A percentile compares a stretch with the other conserved stretches of the same genome.
These are phyloP conservation scores for Lactifluus pinguis DNA, from an alignment of 768 basidiomycete species.

Conservation along the genomic window DNA sequence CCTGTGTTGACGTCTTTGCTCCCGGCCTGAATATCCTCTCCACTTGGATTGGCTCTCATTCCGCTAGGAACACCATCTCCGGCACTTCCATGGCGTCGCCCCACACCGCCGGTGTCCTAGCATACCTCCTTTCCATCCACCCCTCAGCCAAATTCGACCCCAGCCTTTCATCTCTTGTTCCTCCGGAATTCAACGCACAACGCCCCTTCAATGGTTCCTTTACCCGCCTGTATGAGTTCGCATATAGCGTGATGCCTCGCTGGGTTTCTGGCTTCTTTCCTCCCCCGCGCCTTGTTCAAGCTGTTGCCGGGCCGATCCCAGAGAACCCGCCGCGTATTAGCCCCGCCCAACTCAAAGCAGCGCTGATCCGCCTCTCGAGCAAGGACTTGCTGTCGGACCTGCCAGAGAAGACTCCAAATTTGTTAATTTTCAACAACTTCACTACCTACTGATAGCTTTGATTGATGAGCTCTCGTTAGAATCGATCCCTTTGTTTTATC, in stretches of 20 bases:
- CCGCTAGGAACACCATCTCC: constrained; percentile 61
- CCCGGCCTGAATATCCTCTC: constrained; percentile 86
- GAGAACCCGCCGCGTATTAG: constrained; percentile 36
- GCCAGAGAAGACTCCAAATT: constrained; percentile 50
- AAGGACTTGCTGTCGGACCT: constrained; percentile 37
- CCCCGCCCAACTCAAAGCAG: constrained; percentile 69
- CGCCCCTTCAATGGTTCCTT: constrained; percentile 32
- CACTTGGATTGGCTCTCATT: constrained; percentile 58
- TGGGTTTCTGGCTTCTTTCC: constrained; percentile 51
- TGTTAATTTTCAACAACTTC: constrained; percentile 44
- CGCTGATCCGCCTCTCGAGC: constrained; percentile 54
- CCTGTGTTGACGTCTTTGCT: constrained; percentile 88
- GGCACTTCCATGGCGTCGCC: constrained; percentile 94
- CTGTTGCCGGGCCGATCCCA: constrained; percentile 31
- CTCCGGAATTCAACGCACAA: constrained; percentile 27
- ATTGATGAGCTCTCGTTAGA: neutral
- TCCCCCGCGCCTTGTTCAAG: constrained; percentile 34
- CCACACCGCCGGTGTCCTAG: constrained; percentile 76
- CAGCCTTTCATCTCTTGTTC: constrained; percentile 27
- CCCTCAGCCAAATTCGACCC: constrained; percentile 55
- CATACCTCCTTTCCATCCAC: constrained; percentile 84
- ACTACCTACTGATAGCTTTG: constrained; percentile 3
- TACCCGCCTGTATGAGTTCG: constrained; percentile 42
- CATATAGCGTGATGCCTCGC: constrained; percentile 43
- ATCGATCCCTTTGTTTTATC: neutral